Evolutionary conservation across 2,329 filamentous ascomycete genomes (phyloP).

Genomic region (Ramularia collo-cygni): DNA sequence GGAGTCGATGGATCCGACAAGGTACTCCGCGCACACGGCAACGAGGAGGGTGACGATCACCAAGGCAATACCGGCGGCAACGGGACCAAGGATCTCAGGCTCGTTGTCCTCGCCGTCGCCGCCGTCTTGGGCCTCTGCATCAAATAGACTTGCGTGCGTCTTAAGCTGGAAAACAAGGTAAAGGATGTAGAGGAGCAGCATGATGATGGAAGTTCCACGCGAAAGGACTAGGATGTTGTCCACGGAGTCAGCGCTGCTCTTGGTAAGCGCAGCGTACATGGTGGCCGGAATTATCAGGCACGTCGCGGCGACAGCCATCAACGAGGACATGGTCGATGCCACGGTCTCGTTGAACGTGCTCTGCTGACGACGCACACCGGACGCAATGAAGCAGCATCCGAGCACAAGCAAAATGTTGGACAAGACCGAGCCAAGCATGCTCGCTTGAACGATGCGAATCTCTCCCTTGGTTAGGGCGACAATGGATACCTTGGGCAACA

Average conservation of each 20-base stretch:
- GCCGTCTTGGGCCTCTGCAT: constrained; percentile 32
- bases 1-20: constrained; percentile 49
- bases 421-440: constrained; percentile 92
- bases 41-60: constrained; percentile 44
- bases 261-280: constrained; percentile 41
- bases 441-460: constrained; percentile 94
- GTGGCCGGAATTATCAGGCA: constrained; percentile 49
- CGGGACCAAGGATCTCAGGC: constrained; percentile 39
- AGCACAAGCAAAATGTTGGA: constrained; percentile 82
- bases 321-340: constrained; percentile 65
- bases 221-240: constrained; percentile 44
- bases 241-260: constrained; percentile 36
- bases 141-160: constrained; percentile 43
- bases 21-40: constrained; percentile 47
- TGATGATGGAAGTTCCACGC: constrained; percentile 47
- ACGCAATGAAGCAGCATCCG: constrained; percentile 48
- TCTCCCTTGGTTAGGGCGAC: constrained; percentile 78
- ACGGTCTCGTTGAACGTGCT: constrained; percentile 63
- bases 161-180: constrained; percentile 52
- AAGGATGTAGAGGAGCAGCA: constrained; percentile 47
- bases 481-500: constrained; percentile 56
- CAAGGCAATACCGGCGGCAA: constrained; percentile 40
- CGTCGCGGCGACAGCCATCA: constrained; percentile 51
- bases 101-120: constrained; percentile 29
- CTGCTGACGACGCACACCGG: constrained; percentile 39